Percentiles rank a stretch among this genome's conserved stretches.
Evolutionary conservation across 345 rosid species (phyloP).

Genomic region (Camelina hispida): DNA sequence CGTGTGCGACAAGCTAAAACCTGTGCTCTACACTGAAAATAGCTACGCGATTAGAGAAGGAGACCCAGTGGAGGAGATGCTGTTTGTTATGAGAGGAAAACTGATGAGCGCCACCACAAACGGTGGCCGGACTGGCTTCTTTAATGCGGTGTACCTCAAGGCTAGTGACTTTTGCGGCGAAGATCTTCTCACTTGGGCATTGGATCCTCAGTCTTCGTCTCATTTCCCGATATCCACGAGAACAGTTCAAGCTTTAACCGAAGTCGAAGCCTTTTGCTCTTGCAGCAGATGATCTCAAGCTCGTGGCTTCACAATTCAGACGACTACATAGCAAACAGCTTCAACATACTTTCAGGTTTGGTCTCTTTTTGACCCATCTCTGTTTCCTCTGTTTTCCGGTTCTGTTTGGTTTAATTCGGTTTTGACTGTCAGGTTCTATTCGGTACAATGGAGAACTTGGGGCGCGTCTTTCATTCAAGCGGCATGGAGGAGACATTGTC

Average conservation of each 20-base stretch:
- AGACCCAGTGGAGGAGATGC: conserved; percentile 77
- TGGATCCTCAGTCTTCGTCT: conserved; percentile 67
- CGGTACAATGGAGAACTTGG: conserved; percentile 86
- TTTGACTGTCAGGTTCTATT: conserved; percentile 54
- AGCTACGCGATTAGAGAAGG: conserved; percentile 65
- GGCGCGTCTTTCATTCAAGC: conserved; percentile 85
- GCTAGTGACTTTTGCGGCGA: conserved; percentile 85
- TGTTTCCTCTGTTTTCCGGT: background rate
- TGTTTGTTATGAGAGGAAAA: conserved; percentile 71
- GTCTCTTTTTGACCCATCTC: background rate
- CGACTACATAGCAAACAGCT: conserved; percentile 69
- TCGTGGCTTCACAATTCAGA: conserved; percentile 70
- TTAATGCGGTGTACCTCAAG: conserved; percentile 57
- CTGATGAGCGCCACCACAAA: conserved; percentile 60
- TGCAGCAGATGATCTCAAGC: conserved; percentile 66
- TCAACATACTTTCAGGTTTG: conserved; percentile 66
- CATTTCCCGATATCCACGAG: conserved; percentile 69
- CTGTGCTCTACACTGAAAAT: conserved; percentile 61
- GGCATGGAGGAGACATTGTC: conserved; percentile 72
- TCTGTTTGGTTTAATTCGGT: conserved; percentile 17
- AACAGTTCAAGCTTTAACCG: conserved; percentile 64
- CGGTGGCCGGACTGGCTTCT: conserved; percentile 74
- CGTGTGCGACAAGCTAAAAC: conserved; percentile 74
- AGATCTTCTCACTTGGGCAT: conserved; percentile 74
- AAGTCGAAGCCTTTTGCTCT: conserved; percentile 81